A percentile compares a stretch with the other conserved stretches of the same genome.
phyloP scores from a whole-genome alignment of 2,329 filamentous ascomycete genomes.

The Plenodomus tracheiphilus region DNA sequence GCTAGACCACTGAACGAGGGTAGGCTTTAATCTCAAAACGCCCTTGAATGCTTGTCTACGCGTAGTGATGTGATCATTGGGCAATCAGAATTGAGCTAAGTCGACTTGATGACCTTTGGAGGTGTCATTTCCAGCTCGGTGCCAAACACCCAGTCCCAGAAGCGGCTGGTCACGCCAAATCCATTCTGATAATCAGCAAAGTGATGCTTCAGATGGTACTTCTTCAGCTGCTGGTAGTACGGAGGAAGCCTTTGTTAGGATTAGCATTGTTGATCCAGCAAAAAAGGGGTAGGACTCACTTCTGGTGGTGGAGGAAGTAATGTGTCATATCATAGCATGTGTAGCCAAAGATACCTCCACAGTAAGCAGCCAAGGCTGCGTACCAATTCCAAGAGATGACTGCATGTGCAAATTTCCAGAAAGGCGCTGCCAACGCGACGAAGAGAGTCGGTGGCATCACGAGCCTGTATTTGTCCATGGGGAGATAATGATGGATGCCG shows the following conservation, averaged over 20 bases:
- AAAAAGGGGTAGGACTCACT: conserved; percentile 53
- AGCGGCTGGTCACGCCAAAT: conserved; percentile 92
- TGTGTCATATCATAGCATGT: conserved; percentile 96
- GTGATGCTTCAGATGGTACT: conserved; percentile 95
- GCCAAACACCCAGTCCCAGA: conserved; percentile 93
- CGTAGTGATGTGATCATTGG: background rate
- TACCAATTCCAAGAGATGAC: conserved; percentile 87
- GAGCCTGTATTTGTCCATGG: conserved; percentile 97
- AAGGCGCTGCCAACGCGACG: conserved; percentile 77
- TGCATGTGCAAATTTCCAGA: conserved; percentile 86
- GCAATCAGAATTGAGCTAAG: conserved; percentile 6
- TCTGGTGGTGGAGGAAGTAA: conserved; percentile 97
- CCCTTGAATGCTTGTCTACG: conserved; percentile 9
- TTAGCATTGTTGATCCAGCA: conserved; percentile 6
- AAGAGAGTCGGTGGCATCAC: conserved; percentile 97
- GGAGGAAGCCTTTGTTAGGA: conserved; percentile 66
- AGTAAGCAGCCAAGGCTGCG: conserved; percentile 76
- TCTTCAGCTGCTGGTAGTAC: conserved; percentile 92
- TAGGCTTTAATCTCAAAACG: conserved; percentile 3
- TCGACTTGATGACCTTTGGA: conserved; percentile 55
- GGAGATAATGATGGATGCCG: conserved; percentile 95
- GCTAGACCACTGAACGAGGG: background rate
- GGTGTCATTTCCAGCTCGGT: conserved; percentile 69
- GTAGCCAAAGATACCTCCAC: conserved; percentile 92
- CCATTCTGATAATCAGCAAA: conserved; percentile 98